A percentile compares a stretch with the other conserved stretches of the same genome.
These are phyloP conservation scores for Talaromyces rugulosus DNA, from an alignment of 2,329 filamentous ascomycete genomes.

Conservation along the genomic window DNA sequence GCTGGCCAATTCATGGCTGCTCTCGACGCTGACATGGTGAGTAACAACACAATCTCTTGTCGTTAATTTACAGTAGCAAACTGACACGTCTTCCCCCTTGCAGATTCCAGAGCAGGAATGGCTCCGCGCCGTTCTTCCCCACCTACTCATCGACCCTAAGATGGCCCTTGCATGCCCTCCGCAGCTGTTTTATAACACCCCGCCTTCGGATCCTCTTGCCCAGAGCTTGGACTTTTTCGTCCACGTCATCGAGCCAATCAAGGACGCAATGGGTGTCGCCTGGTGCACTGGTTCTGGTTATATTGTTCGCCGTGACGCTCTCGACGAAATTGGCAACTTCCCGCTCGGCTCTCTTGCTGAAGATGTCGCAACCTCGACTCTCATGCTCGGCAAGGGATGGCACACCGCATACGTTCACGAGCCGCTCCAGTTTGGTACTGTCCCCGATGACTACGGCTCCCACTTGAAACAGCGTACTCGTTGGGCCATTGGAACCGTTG, in stretches of 20 bases:
- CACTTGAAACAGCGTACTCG: constrained; percentile 35
- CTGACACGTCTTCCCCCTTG: constrained; percentile 3
- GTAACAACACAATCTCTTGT: background rate
- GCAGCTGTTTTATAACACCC: constrained; percentile 62
- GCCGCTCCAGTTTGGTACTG: constrained; percentile 55
- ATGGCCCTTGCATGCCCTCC: constrained; percentile 58
- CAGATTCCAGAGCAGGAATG: constrained; percentile 58
- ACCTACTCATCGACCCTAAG: constrained; percentile 53
- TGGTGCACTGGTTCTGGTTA: constrained; percentile 65
- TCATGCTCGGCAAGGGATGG: constrained; percentile 59
- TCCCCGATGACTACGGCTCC: constrained; percentile 33
- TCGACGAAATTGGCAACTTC: constrained; percentile 60
- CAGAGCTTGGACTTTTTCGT: constrained; percentile 59
- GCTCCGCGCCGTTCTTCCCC: constrained; percentile 57
- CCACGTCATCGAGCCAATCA: constrained; percentile 47
- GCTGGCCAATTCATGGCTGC: constrained; percentile 58
- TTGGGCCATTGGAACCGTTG: constrained; percentile 47
- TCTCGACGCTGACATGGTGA: constrained; percentile 61
- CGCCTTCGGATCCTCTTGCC: constrained; percentile 54
- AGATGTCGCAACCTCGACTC: constrained; percentile 56
- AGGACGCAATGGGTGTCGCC: constrained; percentile 49
- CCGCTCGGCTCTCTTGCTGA: constrained; percentile 58
- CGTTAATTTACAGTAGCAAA: background rate
- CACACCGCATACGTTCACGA: constrained; percentile 59
- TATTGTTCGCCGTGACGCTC: constrained; percentile 54